Evolutionary conservation across 768 basidiomycete genomes (phyloP), one percentile per base, ranked within the genome.

Genomic region (Lentinula detonsa): DNA sequence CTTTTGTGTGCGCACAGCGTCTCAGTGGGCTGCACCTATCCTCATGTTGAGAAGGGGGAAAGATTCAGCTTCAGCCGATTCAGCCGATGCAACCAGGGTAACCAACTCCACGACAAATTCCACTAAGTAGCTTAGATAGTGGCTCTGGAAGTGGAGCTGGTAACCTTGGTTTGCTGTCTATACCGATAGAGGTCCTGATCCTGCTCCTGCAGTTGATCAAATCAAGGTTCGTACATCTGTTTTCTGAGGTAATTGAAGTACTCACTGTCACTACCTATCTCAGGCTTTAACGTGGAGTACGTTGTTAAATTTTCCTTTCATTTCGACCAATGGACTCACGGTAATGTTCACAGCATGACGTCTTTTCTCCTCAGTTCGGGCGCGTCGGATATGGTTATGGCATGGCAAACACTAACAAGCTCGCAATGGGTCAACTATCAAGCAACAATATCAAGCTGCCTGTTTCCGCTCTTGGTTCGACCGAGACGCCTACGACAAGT

Each of bases 401-500:
- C 51, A 18, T 34, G 52, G 16, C 28, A 43, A 28, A 10, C 46
- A 16, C n/a, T 83, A 3, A 68, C 74, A 2, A 71, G 71, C 5
- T 64, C 64, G 11, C 68, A 80, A 35, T 78, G 84, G 21, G 21
- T 62, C 75, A 11, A 43, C 74, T 13, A 75, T 79, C 65, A 70
- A 82, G 61, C 63, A 76, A 1, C 75, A 80, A 60, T 86, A 85
- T 65, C 74, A 74, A 23, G 23, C 23, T 87, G 50, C 76, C 86
- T 57, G 84, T 86, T 8, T 81, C 82, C 49, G 76, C 73, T 3
- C 85, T 86, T 64, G 81, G 82, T 3, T 74, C 56, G n/a, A 68
- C 73, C 3, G 76, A 79, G 49, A 64, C 71, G 4, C 81, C 81
- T 6, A 82, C 81, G 13, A 71, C 73, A 10, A 72, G 66, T 13